phyloP scores from a whole-genome alignment of 371 early-diverging fungal genomes.

The Cladochytrium tenue region DNA sequence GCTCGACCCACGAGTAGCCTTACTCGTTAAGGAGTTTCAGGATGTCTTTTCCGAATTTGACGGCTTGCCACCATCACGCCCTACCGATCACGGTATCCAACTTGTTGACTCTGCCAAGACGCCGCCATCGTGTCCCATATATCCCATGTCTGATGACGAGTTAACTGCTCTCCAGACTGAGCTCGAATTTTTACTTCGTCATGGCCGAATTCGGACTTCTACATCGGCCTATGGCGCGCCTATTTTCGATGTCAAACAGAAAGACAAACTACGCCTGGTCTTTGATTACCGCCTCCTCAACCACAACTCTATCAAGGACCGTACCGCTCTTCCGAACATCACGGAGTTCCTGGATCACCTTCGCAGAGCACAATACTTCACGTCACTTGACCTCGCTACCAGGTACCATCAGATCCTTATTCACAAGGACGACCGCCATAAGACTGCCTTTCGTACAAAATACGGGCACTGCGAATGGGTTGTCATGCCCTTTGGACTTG shows the following conservation, averaged over 20 bases:
- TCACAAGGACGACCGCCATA: conserved; percentile 29
- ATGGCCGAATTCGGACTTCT: conserved; percentile 16
- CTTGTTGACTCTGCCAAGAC: background rate
- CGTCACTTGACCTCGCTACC: conserved; percentile 11
- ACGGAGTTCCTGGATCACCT: conserved; percentile 18
- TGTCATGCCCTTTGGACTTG: conserved; percentile 8
- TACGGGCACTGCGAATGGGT: conserved; percentile 44
- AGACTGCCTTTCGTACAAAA: conserved; percentile 34
- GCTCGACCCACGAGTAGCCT: background rate
- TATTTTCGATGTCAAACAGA: conserved; percentile 36
- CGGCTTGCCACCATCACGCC: conserved; percentile 7
- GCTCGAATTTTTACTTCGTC: background rate
- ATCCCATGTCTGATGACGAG: conserved; percentile 20
- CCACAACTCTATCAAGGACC: conserved; percentile 12
- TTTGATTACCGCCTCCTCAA: conserved; percentile 11
- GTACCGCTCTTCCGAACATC: conserved; percentile 15
- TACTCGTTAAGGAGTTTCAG: conserved; percentile 9
- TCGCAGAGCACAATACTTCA: conserved; percentile 44
- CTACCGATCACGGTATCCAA: conserved; percentile 10
- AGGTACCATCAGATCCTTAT: conserved; percentile 23
- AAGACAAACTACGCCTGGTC: conserved; percentile 22
- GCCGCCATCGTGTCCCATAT: conserved; percentile 17
- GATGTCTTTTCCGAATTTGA: conserved; percentile 2
- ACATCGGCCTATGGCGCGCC: conserved; percentile 57
- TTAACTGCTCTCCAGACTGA: conserved; percentile 7